Evolutionary conservation across 2,329 filamentous ascomycete species (phyloP), one percentile per base, ranked within the genome.

Genomic region (Orbilia oligospora): DNA sequence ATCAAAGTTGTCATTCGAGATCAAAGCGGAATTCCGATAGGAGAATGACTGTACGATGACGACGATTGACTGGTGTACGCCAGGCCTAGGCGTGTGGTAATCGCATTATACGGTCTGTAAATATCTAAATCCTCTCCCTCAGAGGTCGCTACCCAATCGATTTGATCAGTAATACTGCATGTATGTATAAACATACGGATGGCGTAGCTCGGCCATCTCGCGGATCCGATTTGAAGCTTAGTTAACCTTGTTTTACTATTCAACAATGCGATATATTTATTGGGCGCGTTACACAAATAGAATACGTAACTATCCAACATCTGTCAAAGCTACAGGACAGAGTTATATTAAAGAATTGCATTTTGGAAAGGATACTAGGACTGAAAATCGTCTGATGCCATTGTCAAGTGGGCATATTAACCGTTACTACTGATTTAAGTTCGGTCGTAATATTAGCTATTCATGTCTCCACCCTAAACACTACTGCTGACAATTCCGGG

Each of bases 21-120:
- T 38, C 51, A 51, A 71, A 69, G 49, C 66, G 49, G 20, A 36
- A 14, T 65, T 49, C 18, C 18, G 38, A 53, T 48, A 38, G 49
- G 55, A 38, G 41, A 36, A 44, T 71, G 53, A 53, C 53, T 63
- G 53, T 24, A 51, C 41, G 36, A 53, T 71, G 41, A 53, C 55
- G 18, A 30, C 36, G 55, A 9, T 16, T 36, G 10, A 20, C n/a
- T n/a, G n/a, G n/a, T n/a, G n/a, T 63, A 16, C 27, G 14, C n/a
- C 1, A 18, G 27, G 2, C 48, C 51, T 36, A 63, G 55, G n/a
- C 16, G n/a, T 61, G 55, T 20, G 30, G 44, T 30, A 53, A 36
- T 44, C 58, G 27, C 33, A 44, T 51, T 8, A 53, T 56, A 4
- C 1, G 8, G 12, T 71, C 9, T 3, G 27, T 36, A 53, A 16